These are phyloP conservation scores for Daedaleopsis sinensis DNA, from an alignment of 768 basidiomycete genomes.

Conservation along the genomic window DNA sequence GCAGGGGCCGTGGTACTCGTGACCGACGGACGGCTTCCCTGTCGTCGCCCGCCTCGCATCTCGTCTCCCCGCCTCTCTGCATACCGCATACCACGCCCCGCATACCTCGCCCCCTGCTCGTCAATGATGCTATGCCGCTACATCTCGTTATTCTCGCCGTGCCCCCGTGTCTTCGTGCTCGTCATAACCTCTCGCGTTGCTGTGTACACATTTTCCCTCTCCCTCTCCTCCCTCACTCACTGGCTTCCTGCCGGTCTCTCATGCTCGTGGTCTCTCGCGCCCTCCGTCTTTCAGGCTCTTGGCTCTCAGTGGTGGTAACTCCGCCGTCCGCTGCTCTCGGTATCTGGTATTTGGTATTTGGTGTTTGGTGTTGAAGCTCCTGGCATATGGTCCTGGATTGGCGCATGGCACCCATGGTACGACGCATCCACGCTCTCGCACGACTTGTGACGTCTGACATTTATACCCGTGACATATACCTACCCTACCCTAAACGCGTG, in stretches of 20 bases:
- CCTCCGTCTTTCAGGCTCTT: not conserved
- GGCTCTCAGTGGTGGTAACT: not conserved
- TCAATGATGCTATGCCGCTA: slow-evolving; percentile 2
- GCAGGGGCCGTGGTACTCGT: slow-evolving; percentile 14
- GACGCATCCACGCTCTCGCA: slow-evolving; percentile 10
- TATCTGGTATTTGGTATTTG: not conserved
- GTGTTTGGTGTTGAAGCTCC: not conserved
- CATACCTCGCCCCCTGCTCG: not conserved
- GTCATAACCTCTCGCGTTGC: not conserved
- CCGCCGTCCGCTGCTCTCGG: not conserved
- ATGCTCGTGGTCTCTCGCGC: not conserved
- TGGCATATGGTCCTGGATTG: no score
- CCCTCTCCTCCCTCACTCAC: not conserved
- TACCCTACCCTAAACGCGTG: slow-evolving; percentile 13
- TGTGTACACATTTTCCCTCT: not conserved
- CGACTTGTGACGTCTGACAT: slow-evolving; percentile 6
- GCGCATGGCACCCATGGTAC: not conserved
- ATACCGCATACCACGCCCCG: slow-evolving; percentile 4
- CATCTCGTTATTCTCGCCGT: not conserved
- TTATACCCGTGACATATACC: slow-evolving; percentile 18
- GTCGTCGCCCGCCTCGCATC: not conserved
- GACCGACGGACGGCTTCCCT: no score
- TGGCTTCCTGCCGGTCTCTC: not conserved
- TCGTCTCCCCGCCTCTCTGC: not conserved
- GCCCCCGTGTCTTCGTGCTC: not conserved